A percentile compares a stretch with the other conserved stretches of the same genome.
phyloP scores from a whole-genome alignment of 768 basidiomycete species.

The Tylopilus rubrobrunneus region DNA sequence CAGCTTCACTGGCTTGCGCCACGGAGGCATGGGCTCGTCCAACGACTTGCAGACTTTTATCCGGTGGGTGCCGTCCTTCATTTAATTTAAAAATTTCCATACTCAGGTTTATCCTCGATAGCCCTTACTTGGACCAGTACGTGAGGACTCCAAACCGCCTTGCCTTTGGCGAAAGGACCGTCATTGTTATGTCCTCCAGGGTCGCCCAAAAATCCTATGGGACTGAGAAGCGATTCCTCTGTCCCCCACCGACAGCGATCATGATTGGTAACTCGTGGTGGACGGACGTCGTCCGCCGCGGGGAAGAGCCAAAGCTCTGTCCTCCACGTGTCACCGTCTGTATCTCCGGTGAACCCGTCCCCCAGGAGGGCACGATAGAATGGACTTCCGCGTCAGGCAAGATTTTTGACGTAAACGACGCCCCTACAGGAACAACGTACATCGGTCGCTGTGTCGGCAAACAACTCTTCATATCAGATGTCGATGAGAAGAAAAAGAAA shows the following conservation, averaged over 20 bases:
- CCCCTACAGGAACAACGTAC: slow-evolving; percentile 80
- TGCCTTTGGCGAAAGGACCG: slow-evolving; percentile 87
- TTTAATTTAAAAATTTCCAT: slow-evolving; percentile 16
- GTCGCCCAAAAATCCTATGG: slow-evolving; percentile 98
- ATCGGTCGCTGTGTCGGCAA: slow-evolving; percentile 93
- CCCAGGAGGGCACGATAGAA: slow-evolving; percentile 80
- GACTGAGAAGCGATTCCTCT: slow-evolving; percentile 92
- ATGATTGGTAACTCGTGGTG: slow-evolving; percentile 96
- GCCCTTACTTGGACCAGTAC: slow-evolving; percentile 83
- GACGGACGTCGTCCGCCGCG: slow-evolving; percentile 72
- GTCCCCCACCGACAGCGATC: slow-evolving; percentile 90
- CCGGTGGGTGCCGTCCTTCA: slow-evolving; percentile 42
- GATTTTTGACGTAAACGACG: slow-evolving; percentile 75
- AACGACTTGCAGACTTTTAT: slow-evolving; percentile 80
- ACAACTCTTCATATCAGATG: slow-evolving; percentile 91
- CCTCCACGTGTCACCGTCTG: slow-evolving; percentile 84
- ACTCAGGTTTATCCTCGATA: slow-evolving; percentile 27
- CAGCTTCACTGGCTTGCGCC: slow-evolving; percentile 60
- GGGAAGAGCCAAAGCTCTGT: slow-evolving; percentile 69
- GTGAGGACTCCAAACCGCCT: slow-evolving; percentile 80
- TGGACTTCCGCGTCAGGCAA: slow-evolving; percentile 88
- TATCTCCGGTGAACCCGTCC: slow-evolving; percentile 86
- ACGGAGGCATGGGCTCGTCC: slow-evolving; percentile 56
- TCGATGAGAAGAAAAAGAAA: slow-evolving; percentile 93
- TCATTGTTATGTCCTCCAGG: slow-evolving; percentile 97